Base-by-base conservation (phyloP, 192 early-diverging fungal genomes). In the Coemansia sp. region DNA sequence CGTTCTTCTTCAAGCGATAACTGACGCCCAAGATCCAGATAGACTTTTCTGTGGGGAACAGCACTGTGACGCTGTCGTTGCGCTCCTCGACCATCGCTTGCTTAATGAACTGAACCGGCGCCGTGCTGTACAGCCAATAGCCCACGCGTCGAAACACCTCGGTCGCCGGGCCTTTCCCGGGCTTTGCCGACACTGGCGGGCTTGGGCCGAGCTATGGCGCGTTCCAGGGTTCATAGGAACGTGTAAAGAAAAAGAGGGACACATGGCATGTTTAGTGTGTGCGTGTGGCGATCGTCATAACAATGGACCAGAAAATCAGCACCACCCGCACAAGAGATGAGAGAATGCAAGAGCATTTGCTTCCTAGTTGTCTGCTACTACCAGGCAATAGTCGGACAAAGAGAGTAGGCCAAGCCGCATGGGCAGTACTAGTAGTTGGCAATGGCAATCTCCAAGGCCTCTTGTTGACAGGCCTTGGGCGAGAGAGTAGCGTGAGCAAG, bases 61-160 rank as follows among this genome's bases (percentile, higher is more conserved):
- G 71, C 48, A 77, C 77, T 36, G 76, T 76, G 61, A 84, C 74
- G 53, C 69, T 76, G 60, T 79, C 71, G 42, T 69, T 70, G 41
- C 75, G 70, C 68, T 84, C 82, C 39, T 76, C 79, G 13, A 82
- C 70, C 64, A 82, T 76, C 5, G 77, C 82, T 18, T 76, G 77
- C 59, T 84, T 84, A 57, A 84, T 79, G 37, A 76, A 84, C 61
- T 84, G 82, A 12, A 84, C 74, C 1, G 82, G 82, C 48, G 82
- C 71, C 0, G 82, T 84, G 64, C 68, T 79, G 72, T 84, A 84
- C 26, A 84, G 71, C 82, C 82, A 84, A 61, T 84, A 79, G 14
- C 82, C 82, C 1, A 84, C 66, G 18, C 75, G 70, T 23, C 77
- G 74, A 52, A 84, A 77, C 18, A 76, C 66, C 55, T 84, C 82